These are phyloP conservation scores for Spinacia oleracea DNA, from an alignment of 179 eudicot genomes.

Conservation along the genomic window DNA sequence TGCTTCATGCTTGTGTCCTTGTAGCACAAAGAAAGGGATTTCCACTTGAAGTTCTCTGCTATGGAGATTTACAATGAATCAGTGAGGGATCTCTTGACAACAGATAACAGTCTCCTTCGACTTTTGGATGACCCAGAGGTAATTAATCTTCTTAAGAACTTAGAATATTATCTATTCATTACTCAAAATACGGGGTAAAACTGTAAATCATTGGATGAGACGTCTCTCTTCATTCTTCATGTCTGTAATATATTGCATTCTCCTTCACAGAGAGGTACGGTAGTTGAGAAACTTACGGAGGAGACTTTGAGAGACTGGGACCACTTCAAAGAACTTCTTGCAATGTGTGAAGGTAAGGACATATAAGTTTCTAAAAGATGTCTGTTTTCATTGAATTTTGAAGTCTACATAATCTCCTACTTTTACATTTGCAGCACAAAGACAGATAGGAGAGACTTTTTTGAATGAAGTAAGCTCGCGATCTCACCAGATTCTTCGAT, in stretches of 20 bases:
- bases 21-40: constrained; percentile 84
- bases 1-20: constrained; percentile 30
- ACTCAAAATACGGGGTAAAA: too few relatives aligned
- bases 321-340: constrained; percentile 83
- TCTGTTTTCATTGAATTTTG: not conserved
- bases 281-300: constrained; percentile 91
- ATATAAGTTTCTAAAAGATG: not conserved
- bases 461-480: constrained; percentile 88
- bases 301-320: constrained; percentile 76
- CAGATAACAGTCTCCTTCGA: constrained; percentile 69
- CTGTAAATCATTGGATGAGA: not conserved
- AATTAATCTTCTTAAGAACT: constrained; percentile 14
- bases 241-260: not conserved
- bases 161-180: too few relatives aligned
- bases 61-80: constrained; percentile 98
- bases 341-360: constrained; percentile 76
- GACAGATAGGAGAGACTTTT: constrained; percentile 88
- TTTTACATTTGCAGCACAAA: constrained; percentile 68
- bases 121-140: constrained; percentile 99
- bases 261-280: constrained; percentile 78
- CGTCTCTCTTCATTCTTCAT: not conserved
- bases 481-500: constrained; percentile 94
- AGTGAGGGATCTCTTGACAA: constrained; percentile 82
- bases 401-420: not conserved
- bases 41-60: constrained; percentile 79